Percentiles rank a stretch among this genome's conserved stretches.
These are phyloP conservation scores for Lasiodiplodia theobromae DNA, from an alignment of 2,329 filamentous ascomycete species.

Conservation along the genomic window DNA sequence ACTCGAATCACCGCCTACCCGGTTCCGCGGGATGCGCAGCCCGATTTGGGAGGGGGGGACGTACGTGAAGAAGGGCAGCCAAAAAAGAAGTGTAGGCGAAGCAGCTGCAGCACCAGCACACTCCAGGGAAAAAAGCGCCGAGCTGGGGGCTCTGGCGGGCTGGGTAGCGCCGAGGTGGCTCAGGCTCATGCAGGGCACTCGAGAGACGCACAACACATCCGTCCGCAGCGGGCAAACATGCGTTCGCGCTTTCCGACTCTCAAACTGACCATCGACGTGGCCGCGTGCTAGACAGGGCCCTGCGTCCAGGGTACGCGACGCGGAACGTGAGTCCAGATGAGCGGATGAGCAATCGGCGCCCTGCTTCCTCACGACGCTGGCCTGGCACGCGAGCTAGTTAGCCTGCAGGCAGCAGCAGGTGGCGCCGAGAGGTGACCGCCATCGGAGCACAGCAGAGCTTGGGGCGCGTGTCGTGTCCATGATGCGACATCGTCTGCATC, in stretches of 20 bases:
- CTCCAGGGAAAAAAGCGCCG: conserved; percentile 15
- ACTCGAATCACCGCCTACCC: conserved; percentile 25
- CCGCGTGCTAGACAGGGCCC: conserved; percentile 25
- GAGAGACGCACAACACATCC: conserved; percentile 14
- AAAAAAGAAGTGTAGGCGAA: neutral
- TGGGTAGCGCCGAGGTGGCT: conserved; percentile 11
- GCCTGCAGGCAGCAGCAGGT: conserved; percentile 18
- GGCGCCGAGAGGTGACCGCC: conserved; percentile 23
- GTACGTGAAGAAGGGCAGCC: conserved; percentile 15
- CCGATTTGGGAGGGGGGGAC: conserved; percentile 7
- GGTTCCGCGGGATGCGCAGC: conserved; percentile 27
- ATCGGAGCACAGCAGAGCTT: conserved; percentile 20
- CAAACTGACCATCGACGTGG: conserved; percentile 21
- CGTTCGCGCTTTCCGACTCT: conserved; percentile 8
- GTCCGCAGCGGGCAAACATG: conserved; percentile 18
- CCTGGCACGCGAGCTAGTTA: conserved; percentile 12
- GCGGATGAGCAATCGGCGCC: conserved; percentile 22
- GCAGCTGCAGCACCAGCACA: conserved; percentile 1
- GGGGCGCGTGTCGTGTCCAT: conserved; percentile 26
- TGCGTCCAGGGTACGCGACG: conserved; percentile 12
- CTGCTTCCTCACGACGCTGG: conserved; percentile 11
- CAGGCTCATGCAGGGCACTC: conserved; percentile 21
- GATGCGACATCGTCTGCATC: conserved; percentile 27
- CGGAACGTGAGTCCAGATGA: conserved; percentile 8
- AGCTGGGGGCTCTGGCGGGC: conserved; percentile 1